Base-by-base conservation (phyloP, 2,329 filamentous ascomycete species). In the Diaporthe citriasiana region DNA sequence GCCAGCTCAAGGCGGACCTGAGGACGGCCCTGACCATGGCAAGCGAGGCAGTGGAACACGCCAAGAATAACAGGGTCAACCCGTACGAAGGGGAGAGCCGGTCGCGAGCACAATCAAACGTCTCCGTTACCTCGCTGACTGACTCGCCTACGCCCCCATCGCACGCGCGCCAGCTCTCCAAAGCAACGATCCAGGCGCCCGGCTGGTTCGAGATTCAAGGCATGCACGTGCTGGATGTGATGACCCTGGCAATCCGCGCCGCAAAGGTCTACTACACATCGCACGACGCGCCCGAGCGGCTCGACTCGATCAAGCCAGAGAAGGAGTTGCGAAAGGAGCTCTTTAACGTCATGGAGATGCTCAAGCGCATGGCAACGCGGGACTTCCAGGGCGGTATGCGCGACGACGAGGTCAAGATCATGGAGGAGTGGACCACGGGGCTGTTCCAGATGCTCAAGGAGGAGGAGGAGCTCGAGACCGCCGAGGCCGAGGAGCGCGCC, bases 191-290 rank as follows among this genome's bases (percentile, higher is more conserved):
- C 40, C 79, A 80, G 22, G 85, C 87, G 27, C 90, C 91, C 77
- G 92, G 91, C 12, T 97, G 93, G 92, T 91, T 93, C 81, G 95
- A 98, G 82, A 89, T 97, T 30, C 94, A 98, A 82, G 97, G 96
- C 25, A 91, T 98, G 87, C 94, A 97, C 79, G 91, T 99, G 50
- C 89, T 98, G 72, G 96, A 98, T 81, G 92, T 97, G 70, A 93
- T 97, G 81, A 99, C 97, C 0, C 88, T 98, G 70, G 96, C 96
- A n/a, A 98, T 99, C 78, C 91, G 95, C 70, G 95, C 96, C 1
- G 97, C 97, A 69, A 98, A 97, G 84, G 93, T 97, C 79, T 99
- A 98, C 85, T 98, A 99, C 84, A 98, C 95, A 0, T 90, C 95
- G 5, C 97, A 98, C 81, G 94, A 97, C 79, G 89, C 95, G 70